Conservation (phyloP, 2,329 filamentous ascomycete species). For the Stemphylium beticola region DNA sequence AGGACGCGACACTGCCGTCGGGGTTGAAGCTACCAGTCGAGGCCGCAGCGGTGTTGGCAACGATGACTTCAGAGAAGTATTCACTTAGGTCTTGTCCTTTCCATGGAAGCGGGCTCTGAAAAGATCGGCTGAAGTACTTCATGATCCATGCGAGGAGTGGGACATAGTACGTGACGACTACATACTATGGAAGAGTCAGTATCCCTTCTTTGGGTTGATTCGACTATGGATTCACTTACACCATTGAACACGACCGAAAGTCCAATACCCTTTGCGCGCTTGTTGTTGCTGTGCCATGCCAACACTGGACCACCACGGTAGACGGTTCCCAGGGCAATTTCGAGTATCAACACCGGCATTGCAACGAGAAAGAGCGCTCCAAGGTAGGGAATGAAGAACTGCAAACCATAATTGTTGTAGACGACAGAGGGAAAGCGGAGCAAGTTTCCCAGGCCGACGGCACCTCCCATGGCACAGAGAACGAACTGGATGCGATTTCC, state of each 20-base stretch:
- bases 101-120: slow-evolving; percentile 8
- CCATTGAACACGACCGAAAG: slow-evolving; percentile 15
- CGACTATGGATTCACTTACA: slow-evolving; percentile 8
- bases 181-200: neutral
- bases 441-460: slow-evolving; percentile 23
- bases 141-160: slow-evolving; percentile 21
- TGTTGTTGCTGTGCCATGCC: slow-evolving; percentile 26
- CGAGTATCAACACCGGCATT: slow-evolving; percentile 21
- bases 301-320: slow-evolving; percentile 27
- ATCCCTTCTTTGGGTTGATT: neutral
- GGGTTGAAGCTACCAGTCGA: slow-evolving; percentile 6
- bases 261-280: slow-evolving; percentile 21
- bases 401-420: slow-evolving; percentile 27
- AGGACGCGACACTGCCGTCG: slow-evolving; percentile 14
- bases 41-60: neutral
- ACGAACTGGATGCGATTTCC: slow-evolving; percentile 17
- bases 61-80: slow-evolving; percentile 5
- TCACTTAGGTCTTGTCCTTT: slow-evolving; percentile 1
- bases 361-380: slow-evolving; percentile 24
- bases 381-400: slow-evolving; percentile 23
- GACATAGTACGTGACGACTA: slow-evolving; percentile 22
- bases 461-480: slow-evolving; percentile 23
- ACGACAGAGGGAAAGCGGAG: slow-evolving; percentile 23
- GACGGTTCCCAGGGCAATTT: slow-evolving; percentile 23
- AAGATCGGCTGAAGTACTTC: slow-evolving; percentile 8